Conservation (phyloP, 805 yeast genomes). For the Yamadazyma akitaensis region DNA sequence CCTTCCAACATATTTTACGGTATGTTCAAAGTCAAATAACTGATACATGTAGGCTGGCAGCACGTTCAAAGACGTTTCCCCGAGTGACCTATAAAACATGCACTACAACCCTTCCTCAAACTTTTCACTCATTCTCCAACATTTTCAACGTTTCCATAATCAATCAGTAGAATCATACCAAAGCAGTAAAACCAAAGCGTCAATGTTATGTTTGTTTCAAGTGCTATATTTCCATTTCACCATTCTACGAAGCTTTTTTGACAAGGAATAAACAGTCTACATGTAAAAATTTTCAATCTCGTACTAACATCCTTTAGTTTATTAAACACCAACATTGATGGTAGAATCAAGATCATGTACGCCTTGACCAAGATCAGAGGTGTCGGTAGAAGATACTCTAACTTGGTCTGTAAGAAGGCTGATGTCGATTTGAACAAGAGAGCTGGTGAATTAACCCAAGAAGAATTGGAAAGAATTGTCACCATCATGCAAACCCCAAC, state of each 20-base stretch:
- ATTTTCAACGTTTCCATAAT: too few relatives aligned
- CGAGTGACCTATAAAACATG: too few relatives aligned
- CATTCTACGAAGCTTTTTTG: neutral
- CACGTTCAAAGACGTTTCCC: too few relatives aligned
- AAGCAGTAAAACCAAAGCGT: too few relatives aligned
- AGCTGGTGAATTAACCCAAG: slow-evolving; percentile 99
- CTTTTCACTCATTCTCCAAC: too few relatives aligned
- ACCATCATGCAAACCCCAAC: slow-evolving; percentile 99
- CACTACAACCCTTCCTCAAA: too few relatives aligned
- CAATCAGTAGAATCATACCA: too few relatives aligned
- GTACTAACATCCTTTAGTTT: slow-evolving; percentile 57
- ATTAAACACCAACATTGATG: slow-evolving; percentile 99
- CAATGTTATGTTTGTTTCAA: too few relatives aligned
- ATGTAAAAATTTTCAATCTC: neutral
- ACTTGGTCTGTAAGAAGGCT: slow-evolving; percentile 99
- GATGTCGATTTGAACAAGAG: slow-evolving; percentile 97
- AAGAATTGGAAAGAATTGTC: slow-evolving; percentile 99
- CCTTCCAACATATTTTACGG: slow-evolving; percentile 99
- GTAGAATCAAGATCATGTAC: slow-evolving; percentile 99
- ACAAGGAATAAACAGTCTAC: neutral
- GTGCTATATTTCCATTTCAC: neutral
- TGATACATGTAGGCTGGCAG: neutral
- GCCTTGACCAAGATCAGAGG: slow-evolving; percentile 99
- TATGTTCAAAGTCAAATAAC: slow-evolving; percentile 45
- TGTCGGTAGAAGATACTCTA: slow-evolving; percentile 99